phyloP scores from a whole-genome alignment of 2,329 filamentous ascomycete genomes.

The Taxawa tesnikishii region DNA sequence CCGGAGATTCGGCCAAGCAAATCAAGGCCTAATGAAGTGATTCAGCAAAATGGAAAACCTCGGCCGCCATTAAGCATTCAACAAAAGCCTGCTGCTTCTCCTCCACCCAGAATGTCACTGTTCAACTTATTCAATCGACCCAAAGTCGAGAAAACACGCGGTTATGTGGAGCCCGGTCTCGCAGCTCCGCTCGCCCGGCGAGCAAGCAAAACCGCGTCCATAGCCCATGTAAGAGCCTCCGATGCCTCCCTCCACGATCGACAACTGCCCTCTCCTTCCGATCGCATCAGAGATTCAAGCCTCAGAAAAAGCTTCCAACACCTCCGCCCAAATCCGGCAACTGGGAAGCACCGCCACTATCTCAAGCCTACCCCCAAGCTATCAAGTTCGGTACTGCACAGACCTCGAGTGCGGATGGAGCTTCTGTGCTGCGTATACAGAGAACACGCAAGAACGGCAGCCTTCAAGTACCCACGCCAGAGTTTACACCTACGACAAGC shows the following conservation, averaged over 20 bases:
- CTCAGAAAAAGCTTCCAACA: neutral
- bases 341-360: slow-evolving; percentile 54
- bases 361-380: slow-evolving; percentile 77
- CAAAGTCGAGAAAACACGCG: slow-evolving; percentile 34
- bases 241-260: slow-evolving; percentile 6
- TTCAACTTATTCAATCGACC: slow-evolving; percentile 38
- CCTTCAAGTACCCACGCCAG: neutral
- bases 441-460: neutral
- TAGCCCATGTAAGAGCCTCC: too few species aligned
- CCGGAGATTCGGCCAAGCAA: slow-evolving; percentile 1
- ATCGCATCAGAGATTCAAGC: neutral
- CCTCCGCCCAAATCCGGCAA: slow-evolving; percentile 4
- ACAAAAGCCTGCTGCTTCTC: neutral
- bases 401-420: slow-evolving; percentile 40
- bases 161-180: slow-evolving; percentile 31
- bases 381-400: slow-evolving; percentile 62
- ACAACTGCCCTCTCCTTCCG: slow-evolving; percentile 6
- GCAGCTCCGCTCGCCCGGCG: slow-evolving; percentile 3
- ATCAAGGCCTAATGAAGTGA: too few species aligned
- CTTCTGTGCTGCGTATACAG: neutral
- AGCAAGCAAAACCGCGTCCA: slow-evolving; percentile 7
- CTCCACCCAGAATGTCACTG: slow-evolving; percentile 33
- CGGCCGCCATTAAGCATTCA: too few species aligned
- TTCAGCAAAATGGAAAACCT: too few species aligned
- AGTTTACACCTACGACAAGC: neutral